phyloP scores from a whole-genome alignment of 2,329 filamentous ascomycete species.

The Mycocentrospora acerina region DNA sequence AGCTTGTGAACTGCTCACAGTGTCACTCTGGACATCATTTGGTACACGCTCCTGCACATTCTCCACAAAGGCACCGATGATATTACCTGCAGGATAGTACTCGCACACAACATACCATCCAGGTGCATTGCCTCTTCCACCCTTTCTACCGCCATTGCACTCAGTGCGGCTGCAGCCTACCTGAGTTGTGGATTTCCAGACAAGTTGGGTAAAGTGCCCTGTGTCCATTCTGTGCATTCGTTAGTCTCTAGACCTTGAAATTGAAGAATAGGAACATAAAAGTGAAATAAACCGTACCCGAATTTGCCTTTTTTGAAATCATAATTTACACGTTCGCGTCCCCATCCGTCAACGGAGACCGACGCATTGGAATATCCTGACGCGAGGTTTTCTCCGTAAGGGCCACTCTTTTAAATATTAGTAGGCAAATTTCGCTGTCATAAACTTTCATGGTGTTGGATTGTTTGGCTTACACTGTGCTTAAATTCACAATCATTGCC shows the following conservation, averaged over 20 bases:
- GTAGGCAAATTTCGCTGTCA: background rate
- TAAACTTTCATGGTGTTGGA: background rate
- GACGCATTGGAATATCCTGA: constrained; percentile 64
- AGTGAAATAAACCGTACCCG: constrained; percentile 44
- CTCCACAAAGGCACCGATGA: constrained; percentile 32
- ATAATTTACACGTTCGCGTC: constrained; percentile 60
- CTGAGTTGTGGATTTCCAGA: constrained; percentile 24
- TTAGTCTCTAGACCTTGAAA: too few relatives aligned
- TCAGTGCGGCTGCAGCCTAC: constrained; percentile 26
- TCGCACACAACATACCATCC: constrained; percentile 40
- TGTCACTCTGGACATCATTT: constrained; percentile 6
- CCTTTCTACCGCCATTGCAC: constrained; percentile 10
- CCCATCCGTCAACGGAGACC: constrained; percentile 66
- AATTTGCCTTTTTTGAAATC: constrained; percentile 61
- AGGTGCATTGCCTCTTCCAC: constrained; percentile 17
- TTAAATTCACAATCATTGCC: constrained; percentile 50
- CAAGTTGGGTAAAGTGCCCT: constrained; percentile 33
- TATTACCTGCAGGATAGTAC: constrained; percentile 42
- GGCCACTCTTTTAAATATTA: constrained; percentile 49
- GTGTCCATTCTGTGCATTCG: constrained; percentile 44
- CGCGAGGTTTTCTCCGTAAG: constrained; percentile 75
- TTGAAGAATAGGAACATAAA: constrained; percentile 53
- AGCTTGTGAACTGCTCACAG: constrained; percentile 11
- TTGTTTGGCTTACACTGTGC: constrained; percentile 49
- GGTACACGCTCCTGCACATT: constrained; percentile 31